Evolutionary conservation across 2,329 filamentous ascomycete genomes (phyloP), one percentile per base, ranked within the genome.

Genomic region (Fusarium sp.): DNA sequence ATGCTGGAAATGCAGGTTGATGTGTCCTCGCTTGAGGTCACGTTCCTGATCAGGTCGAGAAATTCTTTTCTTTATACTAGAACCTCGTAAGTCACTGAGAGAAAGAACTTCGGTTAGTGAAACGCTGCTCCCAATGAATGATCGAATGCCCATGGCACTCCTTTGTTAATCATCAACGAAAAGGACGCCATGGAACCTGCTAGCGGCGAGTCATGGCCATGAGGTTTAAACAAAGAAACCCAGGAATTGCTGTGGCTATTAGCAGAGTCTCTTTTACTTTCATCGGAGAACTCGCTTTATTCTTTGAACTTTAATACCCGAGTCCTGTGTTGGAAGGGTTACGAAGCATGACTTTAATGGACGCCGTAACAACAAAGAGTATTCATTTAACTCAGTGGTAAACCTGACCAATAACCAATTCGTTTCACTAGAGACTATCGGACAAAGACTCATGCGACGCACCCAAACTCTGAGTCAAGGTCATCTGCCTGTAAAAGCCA

Each of bases 81-180:
- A 1, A 2, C 6, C 2, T 13, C 9, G 4, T 2, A 11, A 16
- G 8, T 50, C 16, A 15, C 16, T 38, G 8, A 28, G 5, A 18
- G 11, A 30, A 28, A 4, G 3, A 0, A 9, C 0, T 6, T 9
- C 4, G 13, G 34, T 40, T 36, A 7, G 30, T 16, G n/a, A 41
- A 36, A 7, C 23, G n/a, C 36, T 20, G 23, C 36, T 5, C 2
- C 3, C 28, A 23, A 9, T 18, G 9, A 7, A 11, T 50, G 33
- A 30, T 18, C 38, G 23, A 20, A 10, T 20, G 16, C 8, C 18
- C 8, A 9, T 51, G 28, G 18, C 4, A 4, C 4, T 33, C 12
- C 54, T 60, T 60, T 60, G 42, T 60, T 26, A 42, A 36, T 42
- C 55, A 37, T 12, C 9, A 1, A 12, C 8, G 54, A 16, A 6